Evolutionary conservation across 805 yeast species (phyloP).

Genomic region (Cyberlindnera mrakii): DNA sequence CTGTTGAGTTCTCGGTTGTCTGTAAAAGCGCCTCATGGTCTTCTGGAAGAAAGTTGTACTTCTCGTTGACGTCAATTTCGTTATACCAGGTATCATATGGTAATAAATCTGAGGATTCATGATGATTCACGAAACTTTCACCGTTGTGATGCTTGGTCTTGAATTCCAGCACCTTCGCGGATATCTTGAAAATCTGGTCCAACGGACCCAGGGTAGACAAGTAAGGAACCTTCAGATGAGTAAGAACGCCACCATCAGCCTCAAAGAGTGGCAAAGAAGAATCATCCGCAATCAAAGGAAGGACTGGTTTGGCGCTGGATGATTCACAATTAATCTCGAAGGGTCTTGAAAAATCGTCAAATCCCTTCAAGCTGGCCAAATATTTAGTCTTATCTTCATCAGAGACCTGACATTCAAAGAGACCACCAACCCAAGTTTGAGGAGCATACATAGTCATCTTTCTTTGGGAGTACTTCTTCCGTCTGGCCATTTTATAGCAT

Average conservation of each 20-base stretch:
- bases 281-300: constrained; percentile 57
- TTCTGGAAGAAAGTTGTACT: constrained; percentile 33
- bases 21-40: constrained; percentile 32
- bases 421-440: constrained; percentile 55
- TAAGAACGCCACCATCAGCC: constrained; percentile 18
- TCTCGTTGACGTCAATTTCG: constrained; percentile 43
- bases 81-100: constrained; percentile 38
- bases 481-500: constrained; percentile 56
- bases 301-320: constrained; percentile 35
- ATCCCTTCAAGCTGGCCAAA: constrained; percentile 13
- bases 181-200: constrained; percentile 27
- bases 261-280: constrained; percentile 42
- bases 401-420: constrained; percentile 45
- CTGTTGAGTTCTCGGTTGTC: constrained; percentile 23
- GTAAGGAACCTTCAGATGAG: constrained; percentile 46
- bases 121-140: constrained; percentile 7
- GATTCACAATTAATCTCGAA: constrained; percentile 31
- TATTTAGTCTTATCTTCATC: constrained; percentile 22
- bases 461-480: constrained; percentile 44
- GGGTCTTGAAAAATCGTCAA: constrained; percentile 4
- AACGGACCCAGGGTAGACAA: constrained; percentile 42
- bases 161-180: constrained; percentile 23
- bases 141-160: constrained; percentile 1
- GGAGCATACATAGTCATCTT: constrained; percentile 46
- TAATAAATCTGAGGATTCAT: constrained; percentile 11